These are phyloP conservation scores for Russula abietina DNA, from an alignment of 768 basidiomycete genomes.

Conservation along the genomic window DNA sequence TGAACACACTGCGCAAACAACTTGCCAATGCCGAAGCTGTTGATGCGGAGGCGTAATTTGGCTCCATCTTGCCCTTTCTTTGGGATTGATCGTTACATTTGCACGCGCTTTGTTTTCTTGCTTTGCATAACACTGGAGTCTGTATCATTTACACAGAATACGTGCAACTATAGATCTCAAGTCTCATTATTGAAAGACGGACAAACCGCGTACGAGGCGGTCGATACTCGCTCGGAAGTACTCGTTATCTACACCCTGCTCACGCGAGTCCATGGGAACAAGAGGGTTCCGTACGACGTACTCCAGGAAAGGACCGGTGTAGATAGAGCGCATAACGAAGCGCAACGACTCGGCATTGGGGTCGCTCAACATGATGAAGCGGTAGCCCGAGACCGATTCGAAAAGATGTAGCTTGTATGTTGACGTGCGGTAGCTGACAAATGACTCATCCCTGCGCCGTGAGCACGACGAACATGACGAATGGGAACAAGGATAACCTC, in stretches of 20 bases:
- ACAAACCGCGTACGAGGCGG: slow-evolving; percentile 59
- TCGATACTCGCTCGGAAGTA: slow-evolving; percentile 79
- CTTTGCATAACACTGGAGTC: slow-evolving; percentile 21
- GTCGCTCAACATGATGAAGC: slow-evolving; percentile 91
- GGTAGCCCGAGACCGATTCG: slow-evolving; percentile 88
- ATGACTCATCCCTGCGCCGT: slow-evolving; percentile 74
- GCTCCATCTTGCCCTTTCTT: background rate
- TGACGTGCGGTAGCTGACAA: slow-evolving; percentile 85
- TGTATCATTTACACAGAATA: slow-evolving; percentile 16
- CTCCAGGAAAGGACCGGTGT: slow-evolving; percentile 90
- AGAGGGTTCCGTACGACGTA: slow-evolving; percentile 92
- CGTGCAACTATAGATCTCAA: background rate
- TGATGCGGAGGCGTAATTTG: slow-evolving; percentile 1
- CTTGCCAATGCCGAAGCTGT: slow-evolving; percentile 25
- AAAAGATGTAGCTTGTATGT: slow-evolving; percentile 90
- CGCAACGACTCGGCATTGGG: slow-evolving; percentile 78
- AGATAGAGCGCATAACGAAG: slow-evolving; percentile 79
- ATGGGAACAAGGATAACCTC: background rate
- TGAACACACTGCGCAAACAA: slow-evolving; percentile 79
- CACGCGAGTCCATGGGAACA: slow-evolving; percentile 72
- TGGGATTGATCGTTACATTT: slow-evolving; percentile 4
- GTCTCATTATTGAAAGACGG: slow-evolving; percentile 36
- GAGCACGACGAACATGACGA: background rate
- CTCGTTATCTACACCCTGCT: slow-evolving; percentile 88
- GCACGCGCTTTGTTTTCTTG: slow-evolving; percentile 21